Base-by-base conservation (phyloP, 768 basidiomycete genomes). In the Trametes cubensis region DNA sequence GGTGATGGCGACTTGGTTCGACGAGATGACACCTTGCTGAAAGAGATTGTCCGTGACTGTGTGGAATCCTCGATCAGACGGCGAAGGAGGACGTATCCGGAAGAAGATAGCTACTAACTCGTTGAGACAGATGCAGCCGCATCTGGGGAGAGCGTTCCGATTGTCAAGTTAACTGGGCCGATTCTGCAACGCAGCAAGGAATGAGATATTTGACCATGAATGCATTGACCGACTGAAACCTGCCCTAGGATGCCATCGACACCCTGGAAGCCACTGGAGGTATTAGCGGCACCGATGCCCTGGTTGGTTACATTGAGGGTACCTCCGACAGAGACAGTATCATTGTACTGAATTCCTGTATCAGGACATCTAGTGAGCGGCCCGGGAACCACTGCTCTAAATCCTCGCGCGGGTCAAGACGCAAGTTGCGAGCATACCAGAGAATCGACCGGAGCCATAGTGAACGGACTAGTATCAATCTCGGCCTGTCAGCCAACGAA, bases 171-270 rank as follows among this genome's bases (percentile, higher is more conserved):
- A 11, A 75, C 73, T n/a, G 88, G 88, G 40, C 88, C 88, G 61
- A 89, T 81, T 17, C 87, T 89, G 30, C 18, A 49, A 40, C 20
- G 60, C 41, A 46, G 1, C 5, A 5, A 1, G 1, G 1, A 13
- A 11, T 34, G 41, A 28, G 49, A 50, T 6, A 34, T 34, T 14
- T 25, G 15, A 21, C 10, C 15, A 17, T 20, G 21, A 6, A 30
- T 6, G 23, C 5, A 26, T 7, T 21, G 30, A 6, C 13, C n/a
- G 6, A 10, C 11, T 13, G 20, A 15, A 7, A 25, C 64, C 25
- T 72, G 86, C 85, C 87, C 87, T n/a, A 89, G 63, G 58, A 89
- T 87, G 13, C 87, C 87, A 64, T 89, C 88, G 21, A 83, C 77
- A 30, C 79, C 81, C 0, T 66, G 46, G 67, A 75, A 72, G 2